Evolutionary conservation across 306 rosid species (phyloP), one percentile per base, ranked within the genome.

Genomic region (Trifolium repens): DNA sequence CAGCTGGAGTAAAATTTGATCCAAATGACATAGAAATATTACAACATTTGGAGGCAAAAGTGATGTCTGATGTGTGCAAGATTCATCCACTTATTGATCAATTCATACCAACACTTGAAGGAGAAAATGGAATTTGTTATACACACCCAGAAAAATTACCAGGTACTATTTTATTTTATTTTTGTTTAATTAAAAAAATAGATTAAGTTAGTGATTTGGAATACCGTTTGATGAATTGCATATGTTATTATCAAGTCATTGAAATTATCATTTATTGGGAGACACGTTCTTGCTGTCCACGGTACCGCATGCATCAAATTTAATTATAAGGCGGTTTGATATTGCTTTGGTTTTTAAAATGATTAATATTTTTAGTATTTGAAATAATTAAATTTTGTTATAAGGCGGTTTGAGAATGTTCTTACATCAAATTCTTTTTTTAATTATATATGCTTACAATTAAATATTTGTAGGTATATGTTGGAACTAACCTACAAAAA

Each of bases 121-220:
- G 91, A 7, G 97, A 90, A 15, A 87, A 94, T 80, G 99, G 99
- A 10, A 94, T 94, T 24, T 94, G 99, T 76, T 94, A 89, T 47
- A 94, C 98, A 24, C 99, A 94, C 79, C 99, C 99, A 40, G 93
- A 92, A 81, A 89, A 87, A 62, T 73, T 94, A n/a, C 99, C 99
- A 78, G 97, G 99, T 93, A 17, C 19, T 17, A 1, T 39, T 19
- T 35, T 2, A 16, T 67, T n/a, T 13, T 9, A 7, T 42, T 32
- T 81, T 4, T 22, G 5, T n/a, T 5, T 24, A 35, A 72, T 61
- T 49, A 60, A 59, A 62, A 7, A 37, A 39, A 2, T 1, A 27
- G 30, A 27, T 27, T 27, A 10, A 7, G 39, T 27, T 14, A 19
- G 26, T 73, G 12, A 44, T 53, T 69, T 69, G 59, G 63, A 57